Evolutionary conservation across 1,139 yeast genomes (phyloP).

Genomic region (Geotrichum candidum): DNA sequence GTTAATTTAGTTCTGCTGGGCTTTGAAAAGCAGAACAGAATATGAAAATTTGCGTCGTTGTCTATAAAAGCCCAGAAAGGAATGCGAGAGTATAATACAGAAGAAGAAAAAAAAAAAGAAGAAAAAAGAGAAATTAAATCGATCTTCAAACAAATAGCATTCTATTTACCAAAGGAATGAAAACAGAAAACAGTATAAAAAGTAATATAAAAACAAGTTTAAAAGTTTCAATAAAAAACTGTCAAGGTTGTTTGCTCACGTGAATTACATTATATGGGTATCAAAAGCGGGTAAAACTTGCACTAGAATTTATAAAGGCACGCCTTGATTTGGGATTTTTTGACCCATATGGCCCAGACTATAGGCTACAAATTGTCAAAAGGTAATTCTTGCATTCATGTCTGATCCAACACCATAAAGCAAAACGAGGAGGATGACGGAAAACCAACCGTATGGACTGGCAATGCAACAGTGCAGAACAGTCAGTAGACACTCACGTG

Average conservation of each 20-base stretch:
- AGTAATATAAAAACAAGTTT: background rate
- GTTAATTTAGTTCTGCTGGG: no score
- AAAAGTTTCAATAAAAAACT: background rate
- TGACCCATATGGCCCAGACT: background rate
- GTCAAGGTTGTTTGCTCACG: background rate
- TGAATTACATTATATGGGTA: background rate
- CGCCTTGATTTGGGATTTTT: background rate
- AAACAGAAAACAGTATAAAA: background rate
- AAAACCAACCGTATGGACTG: no score
- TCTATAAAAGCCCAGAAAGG: no score
- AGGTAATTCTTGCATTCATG: background rate
- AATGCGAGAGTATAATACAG: no score
- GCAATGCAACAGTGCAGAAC: no score
- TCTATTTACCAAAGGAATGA: background rate
- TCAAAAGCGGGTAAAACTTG: background rate
- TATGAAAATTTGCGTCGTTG: no score
- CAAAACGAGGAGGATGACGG: no score
- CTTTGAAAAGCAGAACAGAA: no score
- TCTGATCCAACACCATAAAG: constrained; percentile 4
- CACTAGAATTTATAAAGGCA: background rate
- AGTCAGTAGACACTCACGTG: no score
- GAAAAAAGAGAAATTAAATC: no score
- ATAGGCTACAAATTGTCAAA: background rate
- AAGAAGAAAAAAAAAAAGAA: no score
- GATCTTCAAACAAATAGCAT: no score